Conservation (phyloP, 805 yeast genomes). For the Grigorovia humatica region DNA sequence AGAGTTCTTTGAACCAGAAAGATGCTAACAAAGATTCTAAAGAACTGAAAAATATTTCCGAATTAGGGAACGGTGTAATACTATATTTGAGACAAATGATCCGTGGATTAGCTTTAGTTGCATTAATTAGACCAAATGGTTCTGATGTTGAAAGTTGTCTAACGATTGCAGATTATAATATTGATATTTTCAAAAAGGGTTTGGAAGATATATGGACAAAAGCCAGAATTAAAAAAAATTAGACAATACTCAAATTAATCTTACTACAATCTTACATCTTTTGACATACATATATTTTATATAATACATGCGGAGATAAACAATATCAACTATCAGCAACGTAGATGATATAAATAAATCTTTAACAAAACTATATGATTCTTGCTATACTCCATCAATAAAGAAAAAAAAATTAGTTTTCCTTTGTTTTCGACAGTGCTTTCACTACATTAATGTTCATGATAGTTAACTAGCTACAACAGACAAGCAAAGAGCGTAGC, state of each 20-base stretch:
- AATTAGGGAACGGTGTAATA: constrained; percentile 72
- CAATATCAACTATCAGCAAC: too few species aligned
- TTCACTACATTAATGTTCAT: too few species aligned
- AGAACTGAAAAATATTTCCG: constrained; percentile 58
- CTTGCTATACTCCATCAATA: too few species aligned
- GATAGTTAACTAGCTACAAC: too few species aligned
- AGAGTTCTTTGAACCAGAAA: constrained; percentile 9
- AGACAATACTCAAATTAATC: not conserved
- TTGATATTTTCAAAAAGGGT: constrained; percentile 66
- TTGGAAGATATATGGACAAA: constrained; percentile 52
- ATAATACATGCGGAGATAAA: too few species aligned
- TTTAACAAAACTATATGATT: too few species aligned
- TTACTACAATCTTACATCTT: too few species aligned
- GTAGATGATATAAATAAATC: too few species aligned
- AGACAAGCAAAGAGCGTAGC: too few species aligned
- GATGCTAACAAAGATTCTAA: constrained; percentile 10
- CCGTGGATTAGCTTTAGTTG: constrained; percentile 84
- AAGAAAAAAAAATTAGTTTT: too few species aligned
- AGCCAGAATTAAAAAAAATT: constrained; percentile 15
- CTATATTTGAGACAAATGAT: constrained; percentile 85
- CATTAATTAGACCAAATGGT: constrained; percentile 63
- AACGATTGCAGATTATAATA: constrained; percentile 81
- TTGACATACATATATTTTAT: too few species aligned
- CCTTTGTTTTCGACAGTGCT: too few species aligned
- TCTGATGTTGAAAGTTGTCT: constrained; percentile 36